A percentile compares a stretch with the other conserved stretches of the same genome.
These are phyloP conservation scores for Botrytis deweyae DNA, from an alignment of 2,329 filamentous ascomycete species.

Conservation along the genomic window DNA sequence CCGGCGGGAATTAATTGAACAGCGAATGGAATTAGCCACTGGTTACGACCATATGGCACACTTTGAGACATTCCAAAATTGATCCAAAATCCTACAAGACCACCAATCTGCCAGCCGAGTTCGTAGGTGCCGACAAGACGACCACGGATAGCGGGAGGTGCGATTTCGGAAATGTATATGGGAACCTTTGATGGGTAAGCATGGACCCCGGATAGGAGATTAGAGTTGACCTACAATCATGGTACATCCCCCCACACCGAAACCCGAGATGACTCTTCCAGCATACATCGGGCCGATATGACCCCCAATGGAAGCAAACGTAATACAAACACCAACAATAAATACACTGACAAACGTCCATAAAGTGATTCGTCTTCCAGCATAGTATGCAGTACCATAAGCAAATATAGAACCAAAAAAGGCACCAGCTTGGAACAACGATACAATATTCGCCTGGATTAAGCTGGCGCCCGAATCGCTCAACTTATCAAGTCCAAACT, in stretches of 20 bases:
- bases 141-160: constrained; percentile 32
- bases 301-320: constrained; percentile 52
- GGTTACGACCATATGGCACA: constrained; percentile 16
- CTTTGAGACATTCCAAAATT: constrained; percentile 41
- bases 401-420: constrained; percentile 9
- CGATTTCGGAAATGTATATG: constrained; percentile 42
- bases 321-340: constrained; percentile 67
- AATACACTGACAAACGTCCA: constrained; percentile 60
- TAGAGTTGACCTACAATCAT: constrained; percentile 56
- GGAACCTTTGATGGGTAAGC: constrained; percentile 53
- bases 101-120: constrained; percentile 60
- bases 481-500: constrained; percentile 30
- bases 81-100: constrained; percentile 64
- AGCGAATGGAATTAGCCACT: constrained; percentile 41
- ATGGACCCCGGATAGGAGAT: constrained; percentile 58
- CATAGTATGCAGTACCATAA: neutral
- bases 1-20: constrained; percentile 40
- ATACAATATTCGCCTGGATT: constrained; percentile 34
- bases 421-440: constrained; percentile 33
- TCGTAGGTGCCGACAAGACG: constrained; percentile 34
- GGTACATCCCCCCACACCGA: constrained; percentile 13
- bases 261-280: constrained; percentile 13
- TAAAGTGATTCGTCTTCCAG: constrained; percentile 49
- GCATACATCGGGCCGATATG: constrained; percentile 12
- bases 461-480: constrained; percentile 28